Evolutionary conservation across 176 grass and related monocot species (phyloP).

Genomic region (Neostapfia colusana): DNA sequence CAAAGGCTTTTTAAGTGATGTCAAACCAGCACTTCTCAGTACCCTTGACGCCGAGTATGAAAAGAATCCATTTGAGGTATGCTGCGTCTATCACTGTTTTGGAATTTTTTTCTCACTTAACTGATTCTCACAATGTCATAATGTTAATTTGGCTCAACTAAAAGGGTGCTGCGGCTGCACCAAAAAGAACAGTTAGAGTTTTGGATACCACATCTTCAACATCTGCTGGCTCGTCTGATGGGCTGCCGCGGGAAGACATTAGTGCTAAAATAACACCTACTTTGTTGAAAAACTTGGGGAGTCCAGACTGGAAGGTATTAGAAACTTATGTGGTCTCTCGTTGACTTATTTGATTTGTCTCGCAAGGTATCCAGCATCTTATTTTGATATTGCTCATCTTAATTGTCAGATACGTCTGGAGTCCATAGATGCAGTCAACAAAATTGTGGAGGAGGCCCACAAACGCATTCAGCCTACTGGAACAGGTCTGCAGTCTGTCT

Average conservation of each 20-base stretch:
- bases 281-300: constrained; percentile 81
- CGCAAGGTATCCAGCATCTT: constrained; percentile 27
- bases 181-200: constrained; percentile 75
- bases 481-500: constrained; percentile 56
- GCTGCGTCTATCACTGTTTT: not conserved
- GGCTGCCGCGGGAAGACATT: constrained; percentile 89
- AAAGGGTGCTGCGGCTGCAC: constrained; percentile 75
- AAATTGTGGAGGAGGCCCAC: constrained; percentile 98
- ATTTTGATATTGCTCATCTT: constrained; percentile 11
- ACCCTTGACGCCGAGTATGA: constrained; percentile 85
- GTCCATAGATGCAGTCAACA: constrained; percentile 78
- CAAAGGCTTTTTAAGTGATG: constrained; percentile 94
- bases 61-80: constrained; percentile 96
- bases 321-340: constrained; percentile 1
- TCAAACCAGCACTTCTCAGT: constrained; percentile 92
- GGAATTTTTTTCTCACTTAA: not conserved
- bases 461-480: constrained; percentile 93
- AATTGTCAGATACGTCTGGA: constrained; percentile 72
- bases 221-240: constrained; percentile 70
- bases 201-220: constrained; percentile 56
- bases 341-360: constrained; percentile 21
- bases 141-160: constrained; percentile 29
- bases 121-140: not conserved
- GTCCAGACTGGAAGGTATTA: constrained; percentile 95
- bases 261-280: constrained; percentile 87